Percentiles rank a stretch among this genome's conserved stretches.
phyloP scores from a whole-genome alignment of 2,329 filamentous ascomycete genomes.

The Apiospora rasikravindrae region DNA sequence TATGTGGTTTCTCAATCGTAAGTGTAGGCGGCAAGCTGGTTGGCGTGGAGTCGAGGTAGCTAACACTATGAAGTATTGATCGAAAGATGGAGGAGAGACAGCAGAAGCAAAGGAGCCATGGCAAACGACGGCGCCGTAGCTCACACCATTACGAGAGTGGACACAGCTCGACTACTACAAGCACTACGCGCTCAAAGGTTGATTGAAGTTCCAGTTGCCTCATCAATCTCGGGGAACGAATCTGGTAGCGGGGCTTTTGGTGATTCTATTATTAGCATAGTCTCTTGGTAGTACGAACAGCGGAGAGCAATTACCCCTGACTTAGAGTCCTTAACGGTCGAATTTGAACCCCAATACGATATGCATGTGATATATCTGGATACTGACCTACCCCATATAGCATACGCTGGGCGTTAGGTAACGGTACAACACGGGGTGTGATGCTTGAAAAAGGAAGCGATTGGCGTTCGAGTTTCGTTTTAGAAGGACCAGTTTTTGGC shows the following conservation, averaged over 20 bases:
- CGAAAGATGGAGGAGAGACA: not conserved
- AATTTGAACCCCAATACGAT: not conserved
- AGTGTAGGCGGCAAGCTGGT: not conserved
- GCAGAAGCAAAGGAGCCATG: not conserved
- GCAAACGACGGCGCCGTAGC: not conserved
- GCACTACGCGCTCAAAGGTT: constrained; percentile 3
- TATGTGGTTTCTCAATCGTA: constrained; percentile 3
- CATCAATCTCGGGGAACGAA: not conserved
- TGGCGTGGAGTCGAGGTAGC: not conserved
- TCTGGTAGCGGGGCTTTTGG: not conserved
- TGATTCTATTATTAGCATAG: not conserved
- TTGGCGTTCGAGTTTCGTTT: too few species aligned
- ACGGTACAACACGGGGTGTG: too few species aligned
- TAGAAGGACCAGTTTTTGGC: too few species aligned
- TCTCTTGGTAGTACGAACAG: not conserved
- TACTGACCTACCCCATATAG: not conserved
- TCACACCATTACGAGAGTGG: not conserved
- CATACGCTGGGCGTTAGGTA: too few species aligned
- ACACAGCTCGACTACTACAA: not conserved
- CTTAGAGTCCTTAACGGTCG: not conserved
- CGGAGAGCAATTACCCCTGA: not conserved
- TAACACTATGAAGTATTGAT: not conserved
- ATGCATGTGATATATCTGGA: not conserved
- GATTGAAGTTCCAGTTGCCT: not conserved
- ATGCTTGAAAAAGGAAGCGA: too few species aligned